Conservation (phyloP, 1,284 basidiomycete species). For the Papiliotrema fonsecae region DNA sequence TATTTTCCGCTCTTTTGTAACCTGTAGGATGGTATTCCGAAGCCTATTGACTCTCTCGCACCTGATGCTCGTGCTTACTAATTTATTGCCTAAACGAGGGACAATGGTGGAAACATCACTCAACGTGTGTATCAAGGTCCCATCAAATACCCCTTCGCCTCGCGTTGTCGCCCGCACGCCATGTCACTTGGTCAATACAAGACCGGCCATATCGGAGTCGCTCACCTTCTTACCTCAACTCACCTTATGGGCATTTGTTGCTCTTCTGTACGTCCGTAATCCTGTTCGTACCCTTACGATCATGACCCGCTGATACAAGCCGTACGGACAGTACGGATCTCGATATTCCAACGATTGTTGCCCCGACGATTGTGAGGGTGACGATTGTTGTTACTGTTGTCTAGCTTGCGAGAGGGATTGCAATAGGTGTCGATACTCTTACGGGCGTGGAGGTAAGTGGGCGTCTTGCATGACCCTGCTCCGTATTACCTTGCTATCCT, state of each 20-base stretch:
- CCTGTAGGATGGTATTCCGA: too few species aligned
- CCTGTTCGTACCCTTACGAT: neutral
- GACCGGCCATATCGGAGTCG: too few species aligned
- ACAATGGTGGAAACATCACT: too few species aligned
- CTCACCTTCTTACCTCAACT: neutral
- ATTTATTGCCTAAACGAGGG: too few species aligned
- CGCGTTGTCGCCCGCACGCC: too few species aligned
- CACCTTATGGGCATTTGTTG: constrained; percentile 4
- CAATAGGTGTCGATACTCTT: neutral
- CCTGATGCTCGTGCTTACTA: too few species aligned
- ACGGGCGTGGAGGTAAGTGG: neutral
- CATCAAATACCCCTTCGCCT: too few species aligned
- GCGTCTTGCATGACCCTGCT: neutral
- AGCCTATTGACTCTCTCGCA: too few species aligned
- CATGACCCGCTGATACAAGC: neutral
- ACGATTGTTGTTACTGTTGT: constrained; percentile 5
- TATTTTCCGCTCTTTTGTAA: too few species aligned
- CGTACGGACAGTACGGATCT: neutral
- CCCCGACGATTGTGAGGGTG: constrained; percentile 1
- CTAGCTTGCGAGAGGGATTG: constrained; percentile 1
- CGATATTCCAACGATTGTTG: neutral
- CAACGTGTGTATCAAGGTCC: too few species aligned
- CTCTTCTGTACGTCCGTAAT: neutral
- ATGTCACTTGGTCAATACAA: too few species aligned
- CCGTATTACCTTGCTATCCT: neutral